Evolutionary conservation across 805 yeast species (phyloP).

Genomic region (Kuraishia piskuri): DNA sequence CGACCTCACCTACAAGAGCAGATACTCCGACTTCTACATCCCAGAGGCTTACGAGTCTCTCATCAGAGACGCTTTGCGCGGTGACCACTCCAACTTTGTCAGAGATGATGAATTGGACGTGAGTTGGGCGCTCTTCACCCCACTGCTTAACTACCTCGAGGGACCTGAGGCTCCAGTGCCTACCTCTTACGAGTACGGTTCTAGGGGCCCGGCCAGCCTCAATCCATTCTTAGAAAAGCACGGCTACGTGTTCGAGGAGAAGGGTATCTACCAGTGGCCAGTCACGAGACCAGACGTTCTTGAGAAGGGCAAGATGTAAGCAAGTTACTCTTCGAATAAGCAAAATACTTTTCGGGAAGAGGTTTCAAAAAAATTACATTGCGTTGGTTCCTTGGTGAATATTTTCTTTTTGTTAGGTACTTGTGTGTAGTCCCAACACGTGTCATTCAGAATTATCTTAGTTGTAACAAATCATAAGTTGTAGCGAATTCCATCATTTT

Average conservation of each 20-base stretch:
- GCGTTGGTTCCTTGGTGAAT: not conserved
- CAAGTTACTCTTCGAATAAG: too few species aligned
- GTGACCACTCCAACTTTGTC: conserved; percentile 95
- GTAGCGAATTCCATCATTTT: too few species aligned
- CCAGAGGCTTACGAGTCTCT: conserved; percentile 98
- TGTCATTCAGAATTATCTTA: too few species aligned
- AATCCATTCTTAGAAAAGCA: conserved; percentile 53
- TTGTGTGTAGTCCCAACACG: too few species aligned
- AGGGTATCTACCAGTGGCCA: conserved; percentile 85
- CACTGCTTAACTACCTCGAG: conserved; percentile 76
- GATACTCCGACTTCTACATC: conserved; percentile 85
- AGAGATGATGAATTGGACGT: conserved; percentile 95
- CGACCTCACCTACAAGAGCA: conserved; percentile 74
- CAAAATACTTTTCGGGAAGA: not conserved
- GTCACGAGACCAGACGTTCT: conserved; percentile 47
- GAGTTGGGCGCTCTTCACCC: conserved; percentile 91
- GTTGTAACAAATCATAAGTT: too few species aligned
- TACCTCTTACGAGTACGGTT: conserved; percentile 73
- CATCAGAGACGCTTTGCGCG: conserved; percentile 81
- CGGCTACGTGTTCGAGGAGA: conserved; percentile 62
- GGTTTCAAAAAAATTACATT: not conserved
- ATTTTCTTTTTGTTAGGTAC: too few species aligned
- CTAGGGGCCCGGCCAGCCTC: conserved; percentile 76
- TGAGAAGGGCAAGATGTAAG: conserved; percentile 7
- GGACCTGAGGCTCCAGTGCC: conserved; percentile 61